Conservation (phyloP, 345 rosid species). For the Pelargonium nanum region DNA sequence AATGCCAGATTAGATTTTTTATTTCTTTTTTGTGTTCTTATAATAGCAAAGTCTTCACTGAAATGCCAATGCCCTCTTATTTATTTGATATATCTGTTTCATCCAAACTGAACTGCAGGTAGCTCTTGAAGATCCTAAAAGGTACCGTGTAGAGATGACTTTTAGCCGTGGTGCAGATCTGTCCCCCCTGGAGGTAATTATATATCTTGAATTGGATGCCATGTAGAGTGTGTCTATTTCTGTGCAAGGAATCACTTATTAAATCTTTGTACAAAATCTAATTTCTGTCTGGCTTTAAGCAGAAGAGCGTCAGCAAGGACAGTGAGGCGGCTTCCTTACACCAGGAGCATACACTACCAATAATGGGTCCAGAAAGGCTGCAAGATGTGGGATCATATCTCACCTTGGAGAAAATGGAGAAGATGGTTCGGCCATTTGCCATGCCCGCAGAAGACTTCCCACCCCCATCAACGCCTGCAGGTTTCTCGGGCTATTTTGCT, state of each 20-base stretch:
- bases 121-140: conserved; percentile 70
- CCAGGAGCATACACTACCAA: conserved; percentile 90
- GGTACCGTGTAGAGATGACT: conserved; percentile 84
- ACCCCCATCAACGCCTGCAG: conserved; percentile 76
- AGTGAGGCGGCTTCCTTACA: conserved; percentile 56
- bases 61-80: not conserved
- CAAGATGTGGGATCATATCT: conserved; percentile 81
- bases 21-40: too few species aligned
- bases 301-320: conserved; percentile 38
- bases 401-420: conserved; percentile 87
- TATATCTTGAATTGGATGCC: not conserved
- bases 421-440: conserved; percentile 82
- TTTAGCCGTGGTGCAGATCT: conserved; percentile 97
- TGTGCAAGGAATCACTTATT: not conserved
- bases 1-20: too few species aligned
- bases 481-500: conserved; percentile 89
- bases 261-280: too few species aligned
- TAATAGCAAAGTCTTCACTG: not conserved
- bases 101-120: conserved; percentile 43
- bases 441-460: conserved; percentile 99
- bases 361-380: conserved; percentile 97
- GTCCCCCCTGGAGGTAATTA: conserved; percentile 76
- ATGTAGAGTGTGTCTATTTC: not conserved
- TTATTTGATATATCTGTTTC: too few species aligned
- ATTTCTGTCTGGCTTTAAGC: conserved; percentile 9